phyloP scores from a whole-genome alignment of 192 early-diverging fungal species.

The Chytriomyces sp. region DNA sequence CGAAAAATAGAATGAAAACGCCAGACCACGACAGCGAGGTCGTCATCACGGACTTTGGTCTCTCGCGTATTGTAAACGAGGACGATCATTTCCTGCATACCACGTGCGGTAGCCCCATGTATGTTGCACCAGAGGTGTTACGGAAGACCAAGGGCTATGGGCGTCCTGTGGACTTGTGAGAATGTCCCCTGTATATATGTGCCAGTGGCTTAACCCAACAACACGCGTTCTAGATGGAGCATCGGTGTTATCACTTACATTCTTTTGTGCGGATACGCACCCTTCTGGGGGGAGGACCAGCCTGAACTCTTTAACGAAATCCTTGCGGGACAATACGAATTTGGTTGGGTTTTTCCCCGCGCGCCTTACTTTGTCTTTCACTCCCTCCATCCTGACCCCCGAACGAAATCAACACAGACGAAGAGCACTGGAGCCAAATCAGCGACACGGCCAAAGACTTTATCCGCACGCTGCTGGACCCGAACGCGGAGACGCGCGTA shows the following conservation, averaged over 20 bases:
- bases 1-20: conserved; percentile 12
- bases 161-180: conserved; percentile 20
- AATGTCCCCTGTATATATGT: no score
- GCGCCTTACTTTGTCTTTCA: neutral
- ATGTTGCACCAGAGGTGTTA: conserved; percentile 62
- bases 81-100: conserved; percentile 65
- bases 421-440: conserved; percentile 50
- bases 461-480: conserved; percentile 63
- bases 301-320: conserved; percentile 66
- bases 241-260: conserved; percentile 69
- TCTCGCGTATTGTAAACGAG: conserved; percentile 61
- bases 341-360: conserved; percentile 29
- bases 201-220: no score
- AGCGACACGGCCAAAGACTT: conserved; percentile 73
- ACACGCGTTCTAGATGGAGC: conserved; percentile 65
- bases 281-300: conserved; percentile 56
- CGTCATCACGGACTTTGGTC: conserved; percentile 71
- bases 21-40: neutral
- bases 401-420: conserved; percentile 26
- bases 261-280: conserved; percentile 57
- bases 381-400: neutral
- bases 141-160: conserved; percentile 68
- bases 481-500: conserved; percentile 70
- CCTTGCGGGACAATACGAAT: conserved; percentile 66
- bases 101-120: conserved; percentile 60